A percentile compares a stretch with the other conserved stretches of the same genome.
Conservation (phyloP, 1,284 basidiomycete species). For the Melampsora medusae region DNA sequence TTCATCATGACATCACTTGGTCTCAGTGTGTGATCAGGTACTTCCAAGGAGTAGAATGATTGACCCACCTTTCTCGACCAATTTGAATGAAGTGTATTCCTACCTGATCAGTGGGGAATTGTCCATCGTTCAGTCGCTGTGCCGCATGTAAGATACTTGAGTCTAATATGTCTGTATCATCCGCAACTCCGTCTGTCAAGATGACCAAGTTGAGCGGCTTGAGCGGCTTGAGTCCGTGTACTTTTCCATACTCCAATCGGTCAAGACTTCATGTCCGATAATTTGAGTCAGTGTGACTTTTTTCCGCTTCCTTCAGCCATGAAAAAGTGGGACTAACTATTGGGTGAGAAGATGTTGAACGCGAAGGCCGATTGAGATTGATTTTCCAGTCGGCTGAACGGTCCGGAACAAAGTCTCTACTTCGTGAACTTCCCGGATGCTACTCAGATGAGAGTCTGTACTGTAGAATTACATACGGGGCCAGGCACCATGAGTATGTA, state of each 20-base stretch:
- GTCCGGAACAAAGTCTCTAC: neutral
- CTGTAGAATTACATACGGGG: neutral
- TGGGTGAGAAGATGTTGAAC: neutral
- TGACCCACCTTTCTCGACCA: slow-evolving; percentile 31
- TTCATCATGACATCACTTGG: neutral
- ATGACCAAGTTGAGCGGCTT: slow-evolving; percentile 65
- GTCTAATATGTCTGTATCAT: slow-evolving; percentile 62
- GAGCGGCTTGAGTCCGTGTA: slow-evolving; percentile 53
- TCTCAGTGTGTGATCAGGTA: neutral
- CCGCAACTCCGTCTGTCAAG: slow-evolving; percentile 65
- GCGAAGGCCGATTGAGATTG: neutral
- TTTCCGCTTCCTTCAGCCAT: neutral
- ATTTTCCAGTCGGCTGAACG: neutral
- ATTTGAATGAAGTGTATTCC: slow-evolving; percentile 66
- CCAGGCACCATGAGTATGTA: neutral
- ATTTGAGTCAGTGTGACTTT: neutral
- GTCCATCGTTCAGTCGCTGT: slow-evolving; percentile 59
- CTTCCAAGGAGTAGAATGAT: neutral
- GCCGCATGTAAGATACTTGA: slow-evolving; percentile 61
- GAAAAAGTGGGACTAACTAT: neutral
- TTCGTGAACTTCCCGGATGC: neutral
- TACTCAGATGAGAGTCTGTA: neutral
- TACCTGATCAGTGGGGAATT: slow-evolving; percentile 60
- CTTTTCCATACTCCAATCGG: slow-evolving; percentile 51
- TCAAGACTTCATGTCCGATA: neutral